These are phyloP conservation scores for Psilocybe azurescens DNA, from an alignment of 768 basidiomycete genomes.

Conservation along the genomic window DNA sequence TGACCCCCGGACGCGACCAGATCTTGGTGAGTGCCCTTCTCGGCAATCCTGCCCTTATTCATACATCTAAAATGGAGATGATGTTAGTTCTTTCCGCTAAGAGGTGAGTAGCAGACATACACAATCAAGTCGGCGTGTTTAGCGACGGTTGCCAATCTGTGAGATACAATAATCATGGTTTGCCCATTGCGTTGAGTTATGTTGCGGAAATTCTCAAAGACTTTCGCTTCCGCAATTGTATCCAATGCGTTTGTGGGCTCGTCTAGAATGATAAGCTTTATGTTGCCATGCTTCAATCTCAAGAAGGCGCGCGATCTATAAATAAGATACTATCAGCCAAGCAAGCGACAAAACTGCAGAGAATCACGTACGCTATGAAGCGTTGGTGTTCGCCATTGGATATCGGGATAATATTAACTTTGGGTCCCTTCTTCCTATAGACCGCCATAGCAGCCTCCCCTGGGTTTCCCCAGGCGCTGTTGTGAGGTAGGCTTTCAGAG, in stretches of 20 bases:
- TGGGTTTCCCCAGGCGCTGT: constrained; percentile 28
- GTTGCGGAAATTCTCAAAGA: constrained; percentile 42
- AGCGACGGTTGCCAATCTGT: constrained; percentile 47
- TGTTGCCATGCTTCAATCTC: constrained; percentile 34
- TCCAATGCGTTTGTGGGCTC: constrained; percentile 58
- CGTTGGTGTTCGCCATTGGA: constrained; percentile 49
- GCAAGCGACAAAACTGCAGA: not conserved
- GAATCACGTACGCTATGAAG: constrained; percentile 46
- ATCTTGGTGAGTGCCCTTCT: constrained; percentile 39
- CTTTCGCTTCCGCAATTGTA: constrained; percentile 48
- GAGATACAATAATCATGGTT: constrained; percentile 56
- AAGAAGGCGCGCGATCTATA: constrained; percentile 47
- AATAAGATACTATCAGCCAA: not conserved
- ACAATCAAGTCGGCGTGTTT: constrained; percentile 53
- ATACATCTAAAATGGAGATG: constrained; percentile 34
- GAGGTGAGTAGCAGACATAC: constrained; percentile 35
- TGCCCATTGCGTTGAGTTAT: constrained; percentile 39
- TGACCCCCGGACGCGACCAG: constrained; percentile 32
- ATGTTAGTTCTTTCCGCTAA: not conserved
- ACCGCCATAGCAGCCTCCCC: constrained; percentile 30
- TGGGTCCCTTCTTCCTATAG: constrained; percentile 17
- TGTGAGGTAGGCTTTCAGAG: constrained; percentile 28
- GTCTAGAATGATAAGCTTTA: constrained; percentile 54
- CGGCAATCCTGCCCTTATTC: constrained; percentile 39
- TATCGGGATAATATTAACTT: constrained; percentile 29